These are phyloP conservation scores for Pythium aquatile DNA, from an alignment of 352 stramenopile genomes.

Conservation along the genomic window DNA sequence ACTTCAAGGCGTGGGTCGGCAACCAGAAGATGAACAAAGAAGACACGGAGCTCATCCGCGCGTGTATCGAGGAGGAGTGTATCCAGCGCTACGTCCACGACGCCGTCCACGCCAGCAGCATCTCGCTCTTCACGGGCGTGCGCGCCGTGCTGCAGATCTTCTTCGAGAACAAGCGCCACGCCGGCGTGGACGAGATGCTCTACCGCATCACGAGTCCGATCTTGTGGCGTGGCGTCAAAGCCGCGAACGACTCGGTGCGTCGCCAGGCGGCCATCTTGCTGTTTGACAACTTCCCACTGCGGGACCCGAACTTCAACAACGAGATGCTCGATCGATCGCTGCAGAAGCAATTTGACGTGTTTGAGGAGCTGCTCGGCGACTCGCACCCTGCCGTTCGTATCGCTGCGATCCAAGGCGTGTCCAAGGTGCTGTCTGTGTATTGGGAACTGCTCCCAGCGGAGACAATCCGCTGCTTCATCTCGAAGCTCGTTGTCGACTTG, in stretches of 20 bases:
- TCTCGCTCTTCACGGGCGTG: conserved; percentile 63
- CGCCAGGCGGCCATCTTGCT: conserved; percentile 78
- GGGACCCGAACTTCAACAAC: conserved; percentile 75
- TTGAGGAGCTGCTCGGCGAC: conserved; percentile 73
- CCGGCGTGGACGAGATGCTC: conserved; percentile 82
- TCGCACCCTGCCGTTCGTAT: conserved; percentile 74
- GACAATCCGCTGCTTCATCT: conserved; percentile 81
- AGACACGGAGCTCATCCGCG: conserved; percentile 27
- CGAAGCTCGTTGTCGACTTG: conserved; percentile 77
- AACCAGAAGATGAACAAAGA: conserved; percentile 37
- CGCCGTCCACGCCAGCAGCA: conserved; percentile 67
- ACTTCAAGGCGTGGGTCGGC: conserved; percentile 83
- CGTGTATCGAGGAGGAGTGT: conserved; percentile 82
- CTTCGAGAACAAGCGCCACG: conserved; percentile 83
- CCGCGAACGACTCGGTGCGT: conserved; percentile 79
- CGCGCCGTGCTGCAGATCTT: conserved; percentile 77
- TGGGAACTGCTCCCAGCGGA: conserved; percentile 82
- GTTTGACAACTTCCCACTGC: conserved; percentile 84
- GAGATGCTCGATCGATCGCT: conserved; percentile 68
- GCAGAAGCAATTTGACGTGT: conserved; percentile 85
- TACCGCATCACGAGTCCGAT: conserved; percentile 83
- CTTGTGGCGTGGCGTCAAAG: conserved; percentile 81
- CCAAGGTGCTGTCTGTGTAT: conserved; percentile 81
- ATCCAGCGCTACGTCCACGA: conserved; percentile 80
- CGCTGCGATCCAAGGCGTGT: conserved; percentile 75